Evolutionary conservation across 1,139 yeast species (phyloP), one percentile per base, ranked within the genome.

Genomic region (Maudiozyma humilis): DNA sequence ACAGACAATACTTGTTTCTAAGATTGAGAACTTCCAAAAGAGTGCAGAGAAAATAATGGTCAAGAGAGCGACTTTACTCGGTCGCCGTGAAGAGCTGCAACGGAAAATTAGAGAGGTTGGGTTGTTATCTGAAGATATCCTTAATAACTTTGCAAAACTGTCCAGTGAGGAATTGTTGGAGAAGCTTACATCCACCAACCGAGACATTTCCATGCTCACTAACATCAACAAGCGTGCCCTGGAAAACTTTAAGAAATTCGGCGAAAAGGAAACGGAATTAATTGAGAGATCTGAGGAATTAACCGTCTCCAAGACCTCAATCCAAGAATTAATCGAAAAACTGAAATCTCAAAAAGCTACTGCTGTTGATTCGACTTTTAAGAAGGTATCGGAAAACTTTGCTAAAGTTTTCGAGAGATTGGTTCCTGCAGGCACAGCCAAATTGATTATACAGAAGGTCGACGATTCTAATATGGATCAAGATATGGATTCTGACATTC

Each of bases 221-320:
- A 95, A 87, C 62, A 85, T 91, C 46, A 91, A 91, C 65, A 85
- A 84, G 59, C 85, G 87, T 57, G 96, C 98, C 0, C 71, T 85
- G 54, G 97, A 89, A 56, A 96, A 91, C 60, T 86, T 74, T 60
- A 70, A 73, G 45, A 79, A 77, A 36, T 89, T 88, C 60, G 77
- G 84, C 14, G 78, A 75, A 49, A 93, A 88, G 60, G 72, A 84
- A 45, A 82, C 78, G 41, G 82, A 79, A 6, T 68, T 88, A 50
- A 72, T 72, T 1, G 69, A 68, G 20, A 77, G 96, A 54, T 74
- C 86, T 37, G 68, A 67, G 25, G 96, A 87, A 49, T 69, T 91
- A 35, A 83, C 77, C 30, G 73, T 68, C 36, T 86, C 96, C 1
- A 80, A 79, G 46, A 72, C 64, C 2, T 80, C 95, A 0, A 87